A percentile compares a stretch with the other conserved stretches of the same genome.
phyloP scores from a whole-genome alignment of 164 flowering plant species.

The Magnolia kwangsiensis region DNA sequence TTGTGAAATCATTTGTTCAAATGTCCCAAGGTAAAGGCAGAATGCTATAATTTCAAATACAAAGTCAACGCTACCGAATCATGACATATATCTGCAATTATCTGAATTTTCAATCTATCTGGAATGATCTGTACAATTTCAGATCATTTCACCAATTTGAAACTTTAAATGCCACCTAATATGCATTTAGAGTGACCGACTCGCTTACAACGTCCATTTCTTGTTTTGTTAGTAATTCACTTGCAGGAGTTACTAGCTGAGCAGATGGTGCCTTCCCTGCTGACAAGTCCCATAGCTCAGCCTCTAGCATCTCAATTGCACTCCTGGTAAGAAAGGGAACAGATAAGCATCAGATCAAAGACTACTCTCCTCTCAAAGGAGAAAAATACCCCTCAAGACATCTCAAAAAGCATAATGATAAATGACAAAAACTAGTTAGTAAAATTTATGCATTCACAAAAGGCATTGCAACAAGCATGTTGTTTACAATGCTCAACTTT shows the following conservation, averaged over 20 bases:
- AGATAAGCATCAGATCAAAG: neutral
- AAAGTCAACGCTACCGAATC: neutral
- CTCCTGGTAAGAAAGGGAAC: conserved; percentile 45
- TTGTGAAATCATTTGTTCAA: neutral
- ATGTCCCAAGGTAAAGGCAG: neutral
- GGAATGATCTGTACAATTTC: neutral
- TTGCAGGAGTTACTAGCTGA: conserved; percentile 26
- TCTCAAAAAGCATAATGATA: conserved; percentile 1
- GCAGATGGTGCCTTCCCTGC: conserved; percentile 21
- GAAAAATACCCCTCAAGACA: neutral
- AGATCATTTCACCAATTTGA: neutral
- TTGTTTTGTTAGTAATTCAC: conserved; percentile 20
- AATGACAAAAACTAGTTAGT: neutral
- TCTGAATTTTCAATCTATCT: neutral
- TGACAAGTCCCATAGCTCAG: conserved; percentile 44
- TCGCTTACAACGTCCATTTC: conserved; percentile 43
- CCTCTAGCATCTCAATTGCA: conserved; percentile 76
- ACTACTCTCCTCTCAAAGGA: neutral
- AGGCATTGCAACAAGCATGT: neutral
- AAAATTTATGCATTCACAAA: neutral
- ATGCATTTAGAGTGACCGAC: neutral
- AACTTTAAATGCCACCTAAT: neutral
- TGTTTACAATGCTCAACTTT: neutral
- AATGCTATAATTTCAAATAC: neutral
- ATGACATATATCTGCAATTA: no score